Percentiles rank a stretch among this genome's conserved stretches.
Conservation (phyloP, 2,329 filamentous ascomycete genomes). For the Rhexocercosporidium sp. region DNA sequence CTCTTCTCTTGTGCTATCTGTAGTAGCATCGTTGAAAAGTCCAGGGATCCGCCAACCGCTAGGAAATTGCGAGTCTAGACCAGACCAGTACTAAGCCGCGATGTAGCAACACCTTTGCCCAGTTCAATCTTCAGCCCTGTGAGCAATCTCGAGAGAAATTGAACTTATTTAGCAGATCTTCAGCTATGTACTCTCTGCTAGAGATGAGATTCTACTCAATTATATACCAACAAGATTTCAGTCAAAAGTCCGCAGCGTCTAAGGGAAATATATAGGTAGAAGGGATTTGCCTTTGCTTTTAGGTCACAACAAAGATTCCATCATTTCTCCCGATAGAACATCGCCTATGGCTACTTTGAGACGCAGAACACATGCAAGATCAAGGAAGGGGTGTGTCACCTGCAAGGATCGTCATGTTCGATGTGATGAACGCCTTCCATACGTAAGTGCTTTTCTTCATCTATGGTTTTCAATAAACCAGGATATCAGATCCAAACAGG, state of each 20-base stretch:
- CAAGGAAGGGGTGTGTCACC: constrained; percentile 28
- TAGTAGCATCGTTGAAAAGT: no score
- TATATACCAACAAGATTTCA: not conserved
- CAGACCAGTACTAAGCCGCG: not conserved
- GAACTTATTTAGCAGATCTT: not conserved
- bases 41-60: not conserved
- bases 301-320: not conserved
- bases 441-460: no score
- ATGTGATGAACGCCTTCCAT: constrained; percentile 30
- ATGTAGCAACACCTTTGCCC: not conserved
- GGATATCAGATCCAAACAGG: no score
- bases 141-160: not conserved
- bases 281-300: not conserved
- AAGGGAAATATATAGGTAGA: not conserved
- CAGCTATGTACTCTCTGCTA: not conserved
- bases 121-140: not conserved
- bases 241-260: not conserved
- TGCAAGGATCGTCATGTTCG: constrained; percentile 31
- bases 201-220: not conserved
- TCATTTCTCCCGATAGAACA: not conserved
- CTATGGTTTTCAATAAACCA: no score
- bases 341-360: constrained; percentile 3
- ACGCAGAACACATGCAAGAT: constrained; percentile 26
- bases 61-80: not conserved
- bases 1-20: no score